phyloP scores from a whole-genome alignment of 305 asterid species.

The Fraxinus greggii region DNA sequence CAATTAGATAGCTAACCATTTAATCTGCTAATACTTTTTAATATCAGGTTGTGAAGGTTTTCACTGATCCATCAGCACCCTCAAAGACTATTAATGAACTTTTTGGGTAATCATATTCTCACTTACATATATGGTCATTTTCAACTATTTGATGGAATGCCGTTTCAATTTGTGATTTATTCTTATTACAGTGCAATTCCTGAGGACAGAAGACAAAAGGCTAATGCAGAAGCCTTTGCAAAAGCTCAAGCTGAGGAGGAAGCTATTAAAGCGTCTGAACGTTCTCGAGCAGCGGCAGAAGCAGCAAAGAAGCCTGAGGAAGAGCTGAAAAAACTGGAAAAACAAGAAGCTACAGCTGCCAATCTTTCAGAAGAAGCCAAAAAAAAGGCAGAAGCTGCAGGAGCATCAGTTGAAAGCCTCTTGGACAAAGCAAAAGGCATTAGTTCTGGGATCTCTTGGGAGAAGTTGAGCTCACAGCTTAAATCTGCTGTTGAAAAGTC shows the following conservation, averaged over 20 bases:
- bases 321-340: conserved; percentile 39
- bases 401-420: conserved; percentile 56
- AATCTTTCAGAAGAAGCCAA: conserved; percentile 53
- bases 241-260: conserved; percentile 70
- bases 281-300: conserved; percentile 52
- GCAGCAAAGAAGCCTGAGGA: conserved; percentile 41
- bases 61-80: conserved; percentile 72
- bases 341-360: conserved; percentile 42
- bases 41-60: conserved; percentile 78
- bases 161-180: conserved; percentile 1
- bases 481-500: conserved; percentile 53
- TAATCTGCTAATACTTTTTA: not conserved
- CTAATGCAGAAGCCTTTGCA: conserved; percentile 59
- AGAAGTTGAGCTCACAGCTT: conserved; percentile 63
- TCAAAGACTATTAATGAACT: conserved; percentile 54
- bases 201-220: conserved; percentile 81
- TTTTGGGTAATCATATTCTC: conserved; percentile 49
- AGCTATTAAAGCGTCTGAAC: conserved; percentile 49
- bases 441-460: conserved; percentile 58
- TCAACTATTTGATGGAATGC: not conserved
- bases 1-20: not conserved
- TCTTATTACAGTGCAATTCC: conserved; percentile 62
- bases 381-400: conserved; percentile 54
- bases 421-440: conserved; percentile 63
- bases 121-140: not conserved